phyloP scores from a whole-genome alignment of 768 basidiomycete genomes.

The Hericium rajendrae region DNA sequence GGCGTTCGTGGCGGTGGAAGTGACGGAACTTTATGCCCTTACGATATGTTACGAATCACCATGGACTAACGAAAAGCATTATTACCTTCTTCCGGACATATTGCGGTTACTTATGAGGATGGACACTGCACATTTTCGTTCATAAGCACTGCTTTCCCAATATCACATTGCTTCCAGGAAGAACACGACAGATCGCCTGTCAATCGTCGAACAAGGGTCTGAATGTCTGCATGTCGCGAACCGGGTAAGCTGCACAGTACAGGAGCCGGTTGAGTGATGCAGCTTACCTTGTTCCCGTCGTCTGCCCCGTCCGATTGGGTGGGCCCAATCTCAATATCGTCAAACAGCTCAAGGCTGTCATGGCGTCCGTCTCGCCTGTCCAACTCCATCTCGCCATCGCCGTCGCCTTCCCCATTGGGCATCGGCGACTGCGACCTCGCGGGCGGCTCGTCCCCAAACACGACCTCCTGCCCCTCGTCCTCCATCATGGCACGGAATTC shows the following conservation, averaged over 20 bases:
- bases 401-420: not conserved
- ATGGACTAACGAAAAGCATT: not conserved
- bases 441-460: slow-evolving; percentile 7
- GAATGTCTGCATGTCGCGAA: slow-evolving; percentile 3
- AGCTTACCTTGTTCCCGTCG: slow-evolving; percentile 9
- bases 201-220: slow-evolving; percentile 13
- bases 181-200: not conserved
- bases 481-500: slow-evolving; percentile 55
- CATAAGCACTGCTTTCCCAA: not conserved
- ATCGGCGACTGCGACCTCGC: not conserved
- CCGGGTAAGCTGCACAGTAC: not conserved
- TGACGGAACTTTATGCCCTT: too few relatives aligned
- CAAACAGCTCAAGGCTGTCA: not conserved
- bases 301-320: slow-evolving; percentile 6
- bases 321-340: slow-evolving; percentile 12
- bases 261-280: not conserved
- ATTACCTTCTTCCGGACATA: not conserved
- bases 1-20: too few relatives aligned
- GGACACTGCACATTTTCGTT: not conserved
- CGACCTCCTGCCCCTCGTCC: slow-evolving; percentile 48
- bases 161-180: not conserved
- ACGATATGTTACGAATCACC: too few relatives aligned
- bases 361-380: not conserved
- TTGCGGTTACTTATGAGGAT: not conserved
- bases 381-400: not conserved